phyloP scores from a whole-genome alignment of 1,284 basidiomycete genomes.

The Ganoderma leucocontextum region DNA sequence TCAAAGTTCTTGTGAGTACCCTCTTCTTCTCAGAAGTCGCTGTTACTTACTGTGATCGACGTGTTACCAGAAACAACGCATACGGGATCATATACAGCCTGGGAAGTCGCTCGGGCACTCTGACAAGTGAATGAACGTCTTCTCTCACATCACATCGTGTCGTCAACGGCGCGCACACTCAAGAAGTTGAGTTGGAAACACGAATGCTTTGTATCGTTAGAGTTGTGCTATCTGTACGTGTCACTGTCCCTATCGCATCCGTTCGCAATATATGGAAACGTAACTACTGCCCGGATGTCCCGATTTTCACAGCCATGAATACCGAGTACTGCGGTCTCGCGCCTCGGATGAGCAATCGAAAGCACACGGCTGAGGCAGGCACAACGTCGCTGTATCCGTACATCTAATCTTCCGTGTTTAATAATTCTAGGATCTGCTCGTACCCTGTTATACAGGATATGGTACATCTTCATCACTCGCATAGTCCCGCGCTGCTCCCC shows the following conservation, averaged over 20 bases:
- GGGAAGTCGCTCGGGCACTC: conserved; percentile 85
- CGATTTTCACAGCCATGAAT: conserved; percentile 6
- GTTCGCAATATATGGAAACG: background rate
- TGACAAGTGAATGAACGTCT: conserved; percentile 52
- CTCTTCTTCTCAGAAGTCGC: background rate
- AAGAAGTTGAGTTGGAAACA: background rate
- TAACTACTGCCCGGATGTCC: background rate
- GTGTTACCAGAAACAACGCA: conserved; percentile 78
- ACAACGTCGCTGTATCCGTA: background rate
- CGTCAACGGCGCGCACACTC: background rate
- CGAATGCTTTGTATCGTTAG: conserved; percentile 7
- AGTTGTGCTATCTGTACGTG: conserved; percentile 12
- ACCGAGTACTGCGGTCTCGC: background rate
- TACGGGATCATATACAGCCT: conserved; percentile 84
- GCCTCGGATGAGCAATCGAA: background rate
- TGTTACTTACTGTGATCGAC: background rate
- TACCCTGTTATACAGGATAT: background rate
- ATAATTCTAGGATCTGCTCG: background rate
- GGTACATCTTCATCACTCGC: background rate
- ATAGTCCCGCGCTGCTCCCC: background rate
- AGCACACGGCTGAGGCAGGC: too few relatives aligned
- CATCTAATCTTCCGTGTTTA: background rate
- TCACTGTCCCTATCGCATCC: conserved; percentile 7
- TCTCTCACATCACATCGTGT: background rate
- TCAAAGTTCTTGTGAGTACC: conserved; percentile 79